A percentile compares a stretch with the other conserved stretches of the same genome.
These are phyloP conservation scores for Nicotiana tabacum DNA, from an alignment of 257 asterid genomes.

Conservation along the genomic window DNA sequence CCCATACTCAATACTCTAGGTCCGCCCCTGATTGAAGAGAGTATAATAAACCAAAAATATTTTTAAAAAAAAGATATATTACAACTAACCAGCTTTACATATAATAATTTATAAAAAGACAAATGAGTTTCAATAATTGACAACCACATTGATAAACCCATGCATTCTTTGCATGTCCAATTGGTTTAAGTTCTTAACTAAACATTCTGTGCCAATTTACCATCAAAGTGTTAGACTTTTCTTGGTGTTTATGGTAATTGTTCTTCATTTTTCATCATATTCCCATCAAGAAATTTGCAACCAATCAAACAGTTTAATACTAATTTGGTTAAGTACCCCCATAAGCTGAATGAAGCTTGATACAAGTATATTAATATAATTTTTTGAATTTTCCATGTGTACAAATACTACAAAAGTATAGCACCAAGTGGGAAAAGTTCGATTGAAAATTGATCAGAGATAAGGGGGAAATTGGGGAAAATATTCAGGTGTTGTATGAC, in stretches of 20 bases:
- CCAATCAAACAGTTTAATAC: neutral
- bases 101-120: too few species aligned
- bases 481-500: constrained; percentile 41
- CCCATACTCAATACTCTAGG: too few species aligned
- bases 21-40: too few species aligned
- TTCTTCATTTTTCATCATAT: neutral
- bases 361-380: neutral
- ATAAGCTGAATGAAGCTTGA: neutral
- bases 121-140: too few species aligned
- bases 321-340: neutral
- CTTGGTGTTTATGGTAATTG: neutral
- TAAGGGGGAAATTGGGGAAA: constrained; percentile 19
- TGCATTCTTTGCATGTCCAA: neutral
- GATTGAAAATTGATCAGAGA: constrained; percentile 5
- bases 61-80: too few species aligned
- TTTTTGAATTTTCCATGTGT: neutral
- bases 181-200: neutral
- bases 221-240: neutral
- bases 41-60: too few species aligned
- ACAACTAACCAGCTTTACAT: too few species aligned
- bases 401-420: neutral
- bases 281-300: neutral
- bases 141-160: too few species aligned
- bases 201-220: neutral
- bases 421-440: constrained; percentile 9